Evolutionary conservation across 192 early-diverging fungal genomes (phyloP).

Genomic region (Podila epigama): DNA sequence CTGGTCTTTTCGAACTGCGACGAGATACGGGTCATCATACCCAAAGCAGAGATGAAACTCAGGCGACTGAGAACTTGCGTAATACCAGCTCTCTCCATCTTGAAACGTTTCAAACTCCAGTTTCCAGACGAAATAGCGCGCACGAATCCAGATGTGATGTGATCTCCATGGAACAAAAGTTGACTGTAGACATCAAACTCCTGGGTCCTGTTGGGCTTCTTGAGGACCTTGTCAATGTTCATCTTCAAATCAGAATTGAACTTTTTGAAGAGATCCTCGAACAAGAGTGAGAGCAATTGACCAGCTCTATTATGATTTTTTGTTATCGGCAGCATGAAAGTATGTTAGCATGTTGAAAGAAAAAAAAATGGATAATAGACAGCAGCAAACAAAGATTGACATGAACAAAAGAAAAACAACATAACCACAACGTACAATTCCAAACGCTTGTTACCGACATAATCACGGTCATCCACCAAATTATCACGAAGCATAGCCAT

Average conservation of each 20-base stretch:
- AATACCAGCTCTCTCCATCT: conserved; percentile 98
- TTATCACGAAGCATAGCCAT: conserved; percentile 83
- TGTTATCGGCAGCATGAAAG: not conserved
- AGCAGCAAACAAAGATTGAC: not conserved
- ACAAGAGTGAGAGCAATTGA: conserved; percentile 90
- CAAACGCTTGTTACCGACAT: conserved; percentile 97
- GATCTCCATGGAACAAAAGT: conserved; percentile 72
- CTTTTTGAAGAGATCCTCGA: conserved; percentile 98
- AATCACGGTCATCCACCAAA: conserved; percentile 96
- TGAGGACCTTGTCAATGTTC: conserved; percentile 90
- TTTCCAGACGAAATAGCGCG: conserved; percentile 97
- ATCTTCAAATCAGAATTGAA: conserved; percentile 89
- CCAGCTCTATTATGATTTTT: conserved; percentile 72
- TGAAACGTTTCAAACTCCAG: conserved; percentile 99
- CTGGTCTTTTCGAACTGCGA: conserved; percentile 99
- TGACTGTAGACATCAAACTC: conserved; percentile 90
- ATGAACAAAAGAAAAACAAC: not conserved
- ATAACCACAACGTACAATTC: conserved; percentile 74
- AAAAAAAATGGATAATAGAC: not conserved
- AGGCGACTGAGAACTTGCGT: conserved; percentile 95
- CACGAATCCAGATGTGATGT: conserved; percentile 92
- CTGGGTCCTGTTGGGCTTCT: conserved; percentile 84
- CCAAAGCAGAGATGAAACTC: conserved; percentile 92
- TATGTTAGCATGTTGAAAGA: not conserved
- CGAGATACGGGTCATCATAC: conserved; percentile 97